phyloP scores from a whole-genome alignment of 345 rosid genomes.

The Reutealis trisperma region DNA sequence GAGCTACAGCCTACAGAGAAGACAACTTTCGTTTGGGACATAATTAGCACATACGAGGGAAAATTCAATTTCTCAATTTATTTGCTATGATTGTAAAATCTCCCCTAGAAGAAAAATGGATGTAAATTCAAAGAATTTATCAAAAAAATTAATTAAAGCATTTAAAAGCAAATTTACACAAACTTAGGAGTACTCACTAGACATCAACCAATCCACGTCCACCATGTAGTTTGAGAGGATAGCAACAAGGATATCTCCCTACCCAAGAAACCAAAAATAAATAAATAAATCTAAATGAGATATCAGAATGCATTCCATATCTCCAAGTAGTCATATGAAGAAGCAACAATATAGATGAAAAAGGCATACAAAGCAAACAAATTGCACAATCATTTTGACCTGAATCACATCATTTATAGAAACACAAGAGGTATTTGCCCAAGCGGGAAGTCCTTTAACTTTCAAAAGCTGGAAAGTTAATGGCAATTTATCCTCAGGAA shows the following conservation, averaged over 20 bases:
- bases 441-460: slow-evolving; percentile 72
- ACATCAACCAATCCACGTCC: slow-evolving; percentile 81
- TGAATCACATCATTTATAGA: slow-evolving; percentile 82
- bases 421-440: slow-evolving; percentile 91
- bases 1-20: neutral
- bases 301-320: slow-evolving; percentile 2
- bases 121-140: neutral
- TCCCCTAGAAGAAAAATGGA: neutral
- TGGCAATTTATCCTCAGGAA: slow-evolving; percentile 45
- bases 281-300: neutral
- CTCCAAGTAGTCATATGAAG: neutral
- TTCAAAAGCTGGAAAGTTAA: slow-evolving; percentile 63
- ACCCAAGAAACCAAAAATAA: slow-evolving; percentile 17
- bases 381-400: slow-evolving; percentile 35
- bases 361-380: neutral
- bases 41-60: neutral
- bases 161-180: neutral
- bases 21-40: neutral
- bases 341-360: neutral
- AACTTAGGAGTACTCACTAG: slow-evolving; percentile 38
- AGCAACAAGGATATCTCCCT: slow-evolving; percentile 80
- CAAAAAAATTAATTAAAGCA: neutral
- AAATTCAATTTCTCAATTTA: slow-evolving; percentile 1
- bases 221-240: slow-evolving; percentile 93
- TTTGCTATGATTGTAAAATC: neutral